Evolutionary conservation across 2,329 filamentous ascomycete genomes (phyloP), one percentile per base, ranked within the genome.

Genomic region (Aspergillus brasiliensis): DNA sequence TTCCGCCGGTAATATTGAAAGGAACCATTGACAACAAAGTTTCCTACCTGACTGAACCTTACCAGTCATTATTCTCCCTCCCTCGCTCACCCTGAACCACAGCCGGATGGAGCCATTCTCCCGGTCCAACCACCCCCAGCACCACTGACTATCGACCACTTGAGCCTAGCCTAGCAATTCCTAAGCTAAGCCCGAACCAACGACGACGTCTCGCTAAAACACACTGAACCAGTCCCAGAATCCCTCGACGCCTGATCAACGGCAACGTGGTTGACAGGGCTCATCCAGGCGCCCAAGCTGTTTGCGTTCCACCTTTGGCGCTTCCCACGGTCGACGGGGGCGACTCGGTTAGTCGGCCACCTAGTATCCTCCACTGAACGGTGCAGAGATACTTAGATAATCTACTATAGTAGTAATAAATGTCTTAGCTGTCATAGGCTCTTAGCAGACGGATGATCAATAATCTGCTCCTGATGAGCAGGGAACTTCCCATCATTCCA

Each of bases 181-280:
- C 31, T 34, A 34, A 34, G 31, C 31, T 34, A 34, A 34, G 31
- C 31, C 31, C 31, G 31, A 34, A 34, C 31, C 31, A 34, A 34
- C 31, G 28, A 34, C 31, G 31, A 15, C 31, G 42, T 17, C 19
- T 51, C 47, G 23, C 40, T 38, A 17, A 51, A 23, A 27, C 27
- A 34, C 31, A 34, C 31, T 34, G 17, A 57, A n/a, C 48, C 37
- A 57, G 34, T 40, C 44, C 51, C 31, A 44, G 46, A 49, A n/a
- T 47, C 44, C 40, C n/a, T 42, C 34, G 25, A 54, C 51, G 52
- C 58, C 59, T 61, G 62, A 68, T 66, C 66, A 59, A 61, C 64
- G 51, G 57, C 65, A 68, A 68, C 66, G 66, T 68, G 66, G 65
- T 68, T 68, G 66, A 68, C 66, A 67, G 65, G 66, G 66, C 59